Percentiles rank a stretch among this genome's conserved stretches.
These are phyloP conservation scores for Isatis lusitanica DNA, from an alignment of 441 rosid species.

Conservation along the genomic window DNA sequence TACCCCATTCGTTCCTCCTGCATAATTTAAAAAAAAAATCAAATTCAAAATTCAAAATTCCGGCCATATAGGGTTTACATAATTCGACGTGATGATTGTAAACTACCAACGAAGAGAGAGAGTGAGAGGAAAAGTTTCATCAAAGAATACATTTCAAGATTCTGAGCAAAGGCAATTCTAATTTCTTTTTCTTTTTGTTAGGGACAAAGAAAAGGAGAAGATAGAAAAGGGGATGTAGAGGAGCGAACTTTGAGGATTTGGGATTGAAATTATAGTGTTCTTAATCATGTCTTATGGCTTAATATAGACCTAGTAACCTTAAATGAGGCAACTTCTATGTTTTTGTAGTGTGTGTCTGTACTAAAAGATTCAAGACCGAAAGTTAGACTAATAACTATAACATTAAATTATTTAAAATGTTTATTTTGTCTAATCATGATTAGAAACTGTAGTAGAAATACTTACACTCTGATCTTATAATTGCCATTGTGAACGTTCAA, in stretches of 20 bases:
- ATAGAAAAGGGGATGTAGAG: neutral
- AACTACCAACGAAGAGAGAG: conserved; percentile 15
- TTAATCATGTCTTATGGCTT: neutral
- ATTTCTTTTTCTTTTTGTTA: neutral
- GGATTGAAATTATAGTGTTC: neutral
- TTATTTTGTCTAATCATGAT: neutral
- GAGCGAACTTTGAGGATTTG: conserved; percentile 1
- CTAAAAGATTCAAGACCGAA: too few species aligned
- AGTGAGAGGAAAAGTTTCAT: conserved; percentile 18
- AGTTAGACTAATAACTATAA: neutral
- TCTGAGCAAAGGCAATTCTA: neutral
- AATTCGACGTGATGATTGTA: neutral
- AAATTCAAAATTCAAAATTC: neutral
- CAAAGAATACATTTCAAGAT: neutral
- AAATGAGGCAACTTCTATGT: neutral
- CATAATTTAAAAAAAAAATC: neutral
- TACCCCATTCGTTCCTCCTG: conserved; percentile 2
- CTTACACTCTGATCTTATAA: neutral
- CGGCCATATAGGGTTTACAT: neutral
- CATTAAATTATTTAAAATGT: neutral
- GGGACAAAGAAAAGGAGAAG: neutral
- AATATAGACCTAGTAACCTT: neutral
- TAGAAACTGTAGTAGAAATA: neutral
- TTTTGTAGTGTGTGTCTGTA: neutral
- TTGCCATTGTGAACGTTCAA: neutral